phyloP scores from a whole-genome alignment of 2,329 filamentous ascomycete species.

The Sporothrix curviconia region DNA sequence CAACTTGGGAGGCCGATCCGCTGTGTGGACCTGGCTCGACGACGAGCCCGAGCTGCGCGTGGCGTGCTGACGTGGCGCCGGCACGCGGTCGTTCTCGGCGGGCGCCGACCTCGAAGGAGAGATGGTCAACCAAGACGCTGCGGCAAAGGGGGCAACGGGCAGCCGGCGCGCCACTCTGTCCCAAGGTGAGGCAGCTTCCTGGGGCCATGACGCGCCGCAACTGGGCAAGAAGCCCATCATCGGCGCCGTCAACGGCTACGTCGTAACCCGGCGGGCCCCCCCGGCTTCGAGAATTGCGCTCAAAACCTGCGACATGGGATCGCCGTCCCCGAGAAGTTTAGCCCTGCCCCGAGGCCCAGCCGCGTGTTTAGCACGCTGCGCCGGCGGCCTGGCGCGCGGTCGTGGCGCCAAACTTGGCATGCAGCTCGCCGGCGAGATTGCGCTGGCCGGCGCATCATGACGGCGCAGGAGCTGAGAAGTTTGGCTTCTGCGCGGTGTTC shows the following conservation, averaged over 20 bases:
- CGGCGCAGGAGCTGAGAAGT: slow-evolving; percentile 52
- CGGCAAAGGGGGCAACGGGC: slow-evolving; percentile 21
- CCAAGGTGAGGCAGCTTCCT: slow-evolving; percentile 22
- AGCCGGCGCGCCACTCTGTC: slow-evolving; percentile 19
- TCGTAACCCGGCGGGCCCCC: slow-evolving; percentile 55
- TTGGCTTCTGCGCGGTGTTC: slow-evolving; percentile 55
- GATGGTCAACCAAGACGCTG: slow-evolving; percentile 26
- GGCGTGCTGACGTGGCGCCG: slow-evolving; percentile 45
- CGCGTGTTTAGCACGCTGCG: slow-evolving; percentile 65
- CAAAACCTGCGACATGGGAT: slow-evolving; percentile 57
- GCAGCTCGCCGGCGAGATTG: slow-evolving; percentile 65
- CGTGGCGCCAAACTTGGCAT: slow-evolving; percentile 57
- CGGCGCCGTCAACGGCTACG: slow-evolving; percentile 56
- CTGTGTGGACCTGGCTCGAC: slow-evolving; percentile 48
- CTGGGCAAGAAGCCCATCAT: slow-evolving; percentile 56
- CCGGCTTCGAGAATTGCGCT: slow-evolving; percentile 54
- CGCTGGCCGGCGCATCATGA: slow-evolving; percentile 56
- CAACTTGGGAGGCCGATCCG: slow-evolving; percentile 44
- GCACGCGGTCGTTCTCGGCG: slow-evolving; percentile 44
- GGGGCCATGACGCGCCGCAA: slow-evolving; percentile 41
- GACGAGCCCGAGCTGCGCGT: slow-evolving; percentile 40
- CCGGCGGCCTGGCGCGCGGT: slow-evolving; percentile 64
- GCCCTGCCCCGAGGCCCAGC: slow-evolving; percentile 60
- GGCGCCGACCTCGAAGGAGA: slow-evolving; percentile 50
- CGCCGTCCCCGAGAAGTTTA: slow-evolving; percentile 46